These are phyloP conservation scores for Sinapis alba DNA, from an alignment of 441 rosid genomes.

Conservation along the genomic window DNA sequence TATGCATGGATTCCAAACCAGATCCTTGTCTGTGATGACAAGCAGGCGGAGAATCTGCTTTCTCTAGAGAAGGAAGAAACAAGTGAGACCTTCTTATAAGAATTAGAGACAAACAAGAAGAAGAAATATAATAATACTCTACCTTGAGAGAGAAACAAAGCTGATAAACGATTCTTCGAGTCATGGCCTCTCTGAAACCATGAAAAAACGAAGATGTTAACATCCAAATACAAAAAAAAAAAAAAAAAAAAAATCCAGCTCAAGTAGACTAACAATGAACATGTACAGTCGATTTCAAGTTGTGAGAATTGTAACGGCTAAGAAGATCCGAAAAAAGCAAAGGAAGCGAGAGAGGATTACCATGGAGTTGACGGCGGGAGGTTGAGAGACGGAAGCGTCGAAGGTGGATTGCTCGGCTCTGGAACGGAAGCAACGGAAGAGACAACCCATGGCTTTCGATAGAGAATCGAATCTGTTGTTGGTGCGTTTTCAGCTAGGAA, in stretches of 20 bases:
- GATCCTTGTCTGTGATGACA: not conserved
- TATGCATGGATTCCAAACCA: not conserved
- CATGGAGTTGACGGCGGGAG: conserved; percentile 9
- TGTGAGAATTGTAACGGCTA: conserved; percentile 2
- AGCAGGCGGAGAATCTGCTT: conserved; percentile 38
- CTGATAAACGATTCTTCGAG: not conserved
- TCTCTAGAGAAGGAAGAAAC: conserved; percentile 32
- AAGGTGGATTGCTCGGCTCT: conserved; percentile 40
- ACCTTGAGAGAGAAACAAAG: not conserved
- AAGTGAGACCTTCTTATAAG: not conserved
- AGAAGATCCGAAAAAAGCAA: not conserved
- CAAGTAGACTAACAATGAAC: not conserved
- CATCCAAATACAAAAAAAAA: not conserved
- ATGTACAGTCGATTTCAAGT: not conserved
- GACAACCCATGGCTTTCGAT: conserved; percentile 64
- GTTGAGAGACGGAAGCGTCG: conserved; percentile 31
- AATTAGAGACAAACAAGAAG: too few relatives aligned
- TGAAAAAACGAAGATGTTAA: not conserved
- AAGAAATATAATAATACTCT: not conserved
- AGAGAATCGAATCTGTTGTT: not conserved
- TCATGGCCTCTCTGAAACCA: conserved; percentile 12
- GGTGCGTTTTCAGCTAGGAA: too few relatives aligned
- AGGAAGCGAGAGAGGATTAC: conserved; percentile 25
- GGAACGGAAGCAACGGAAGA: conserved; percentile 71
- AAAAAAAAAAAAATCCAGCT: conserved; percentile 4